phyloP scores from a whole-genome alignment of 768 basidiomycete species.

The Kondoa subrosea region DNA sequence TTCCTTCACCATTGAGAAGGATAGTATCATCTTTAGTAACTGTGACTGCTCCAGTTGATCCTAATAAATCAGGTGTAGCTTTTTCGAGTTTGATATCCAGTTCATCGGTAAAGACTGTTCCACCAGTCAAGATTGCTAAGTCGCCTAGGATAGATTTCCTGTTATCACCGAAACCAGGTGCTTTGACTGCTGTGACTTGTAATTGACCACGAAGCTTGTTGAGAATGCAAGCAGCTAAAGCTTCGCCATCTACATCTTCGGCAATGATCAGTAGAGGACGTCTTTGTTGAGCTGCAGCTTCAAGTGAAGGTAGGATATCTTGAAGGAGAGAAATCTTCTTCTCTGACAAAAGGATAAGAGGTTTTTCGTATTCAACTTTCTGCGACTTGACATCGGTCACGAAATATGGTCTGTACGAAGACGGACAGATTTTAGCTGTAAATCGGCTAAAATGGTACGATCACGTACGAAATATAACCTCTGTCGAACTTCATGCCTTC shows the following conservation, averaged over 20 bases:
- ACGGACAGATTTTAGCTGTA: neutral
- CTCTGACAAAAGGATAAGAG: conserved; percentile 77
- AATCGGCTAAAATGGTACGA: neutral
- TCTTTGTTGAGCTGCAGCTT: conserved; percentile 43
- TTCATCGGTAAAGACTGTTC: conserved; percentile 90
- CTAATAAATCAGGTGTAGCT: conserved; percentile 71
- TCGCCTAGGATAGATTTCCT: conserved; percentile 94
- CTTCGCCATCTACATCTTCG: conserved; percentile 95
- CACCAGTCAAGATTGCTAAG: conserved; percentile 89
- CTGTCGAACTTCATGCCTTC: conserved; percentile 99
- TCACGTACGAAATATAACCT: conserved; percentile 64
- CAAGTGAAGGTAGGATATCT: conserved; percentile 81
- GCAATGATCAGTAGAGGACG: conserved; percentile 92
- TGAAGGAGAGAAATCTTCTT: conserved; percentile 94
- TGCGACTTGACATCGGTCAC: conserved; percentile 95
- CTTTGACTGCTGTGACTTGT: conserved; percentile 84
- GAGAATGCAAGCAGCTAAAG: conserved; percentile 89
- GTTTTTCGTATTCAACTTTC: conserved; percentile 94
- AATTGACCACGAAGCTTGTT: conserved; percentile 99
- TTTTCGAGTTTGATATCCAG: conserved; percentile 94
- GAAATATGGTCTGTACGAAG: conserved; percentile 48
- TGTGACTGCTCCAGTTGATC: conserved; percentile 74
- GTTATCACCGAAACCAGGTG: conserved; percentile 97
- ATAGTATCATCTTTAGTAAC: conserved; percentile 98
- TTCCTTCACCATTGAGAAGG: conserved; percentile 79